These are phyloP conservation scores for Salix caprea DNA, from an alignment of 345 rosid genomes.

Conservation along the genomic window DNA sequence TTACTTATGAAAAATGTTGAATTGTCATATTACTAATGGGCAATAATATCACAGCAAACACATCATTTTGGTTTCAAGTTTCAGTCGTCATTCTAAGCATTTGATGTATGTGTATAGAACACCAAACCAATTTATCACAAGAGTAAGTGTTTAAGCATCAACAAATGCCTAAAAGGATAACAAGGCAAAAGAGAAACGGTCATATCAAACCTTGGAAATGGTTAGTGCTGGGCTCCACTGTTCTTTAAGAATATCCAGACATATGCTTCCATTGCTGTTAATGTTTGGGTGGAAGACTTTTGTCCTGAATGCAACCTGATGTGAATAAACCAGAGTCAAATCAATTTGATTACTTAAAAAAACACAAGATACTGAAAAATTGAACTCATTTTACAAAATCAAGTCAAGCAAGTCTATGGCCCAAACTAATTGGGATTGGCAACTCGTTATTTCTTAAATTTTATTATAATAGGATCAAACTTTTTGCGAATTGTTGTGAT, in stretches of 20 bases:
- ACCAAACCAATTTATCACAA: background rate
- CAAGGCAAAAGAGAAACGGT: background rate
- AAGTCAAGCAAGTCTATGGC: background rate
- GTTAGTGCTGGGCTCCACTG: slow-evolving; percentile 26
- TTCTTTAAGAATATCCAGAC: slow-evolving; percentile 23
- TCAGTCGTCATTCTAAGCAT: background rate
- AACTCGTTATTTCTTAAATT: too few species aligned
- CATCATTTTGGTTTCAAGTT: background rate
- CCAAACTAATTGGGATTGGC: background rate
- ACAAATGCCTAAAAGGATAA: background rate
- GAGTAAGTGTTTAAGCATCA: background rate
- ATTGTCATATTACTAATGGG: background rate
- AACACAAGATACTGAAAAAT: background rate
- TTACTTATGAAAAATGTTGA: background rate
- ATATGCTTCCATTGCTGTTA: slow-evolving; percentile 22
- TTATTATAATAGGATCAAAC: background rate
- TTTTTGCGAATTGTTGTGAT: too few species aligned
- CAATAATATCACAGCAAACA: background rate
- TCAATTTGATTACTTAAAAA: background rate
- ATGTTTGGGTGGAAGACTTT: slow-evolving; percentile 23
- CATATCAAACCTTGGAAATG: slow-evolving; percentile 19
- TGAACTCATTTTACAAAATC: background rate
- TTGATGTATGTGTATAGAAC: background rate
- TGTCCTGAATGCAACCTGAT: slow-evolving; percentile 20
- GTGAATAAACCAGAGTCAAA: background rate